phyloP scores from a whole-genome alignment of 2,329 filamentous ascomycete genomes.

The Elsinoe batatas region DNA sequence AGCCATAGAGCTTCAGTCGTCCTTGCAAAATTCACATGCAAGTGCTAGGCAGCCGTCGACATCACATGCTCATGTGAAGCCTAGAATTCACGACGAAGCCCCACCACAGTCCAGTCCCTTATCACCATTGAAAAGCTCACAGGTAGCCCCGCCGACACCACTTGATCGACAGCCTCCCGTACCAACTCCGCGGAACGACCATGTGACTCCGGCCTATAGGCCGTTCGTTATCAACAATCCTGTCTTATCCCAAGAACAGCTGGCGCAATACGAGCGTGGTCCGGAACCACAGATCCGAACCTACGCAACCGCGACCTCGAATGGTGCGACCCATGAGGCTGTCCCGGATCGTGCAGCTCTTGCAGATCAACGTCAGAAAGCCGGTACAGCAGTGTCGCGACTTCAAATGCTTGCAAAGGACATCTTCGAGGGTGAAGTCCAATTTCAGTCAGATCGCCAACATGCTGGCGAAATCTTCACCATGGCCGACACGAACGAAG shows the following conservation, averaged over 20 bases:
- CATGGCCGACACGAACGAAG: conserved; percentile 38
- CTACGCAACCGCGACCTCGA: not conserved
- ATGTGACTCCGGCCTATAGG: not conserved
- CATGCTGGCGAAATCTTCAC: conserved; percentile 47
- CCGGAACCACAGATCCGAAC: not conserved
- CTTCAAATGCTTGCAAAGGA: conserved; percentile 60
- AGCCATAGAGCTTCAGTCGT: not conserved
- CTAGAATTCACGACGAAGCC: conserved; percentile 21
- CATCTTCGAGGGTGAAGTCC: conserved; percentile 61
- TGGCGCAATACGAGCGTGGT: conserved; percentile 8
- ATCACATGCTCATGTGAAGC: conserved; percentile 1
- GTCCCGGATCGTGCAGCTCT: not conserved
- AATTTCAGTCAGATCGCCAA: conserved; percentile 38
- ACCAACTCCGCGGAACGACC: not conserved
- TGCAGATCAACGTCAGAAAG: conserved; percentile 72
- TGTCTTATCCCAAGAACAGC: conserved; percentile 11
- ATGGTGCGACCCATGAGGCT: not conserved
- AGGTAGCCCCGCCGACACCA: not conserved
- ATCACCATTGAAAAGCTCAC: not conserved
- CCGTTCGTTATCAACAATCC: conserved; percentile 8
- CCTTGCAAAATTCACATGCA: not conserved
- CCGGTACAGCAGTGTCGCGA: conserved; percentile 61
- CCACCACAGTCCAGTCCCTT: conserved; percentile 45
- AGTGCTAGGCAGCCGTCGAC: not conserved
- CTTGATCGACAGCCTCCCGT: not conserved